Percentiles rank a stretch among this genome's conserved stretches.
phyloP scores from a whole-genome alignment of 2,329 filamentous ascomycete genomes.

The Dactylonectria macrodidyma region DNA sequence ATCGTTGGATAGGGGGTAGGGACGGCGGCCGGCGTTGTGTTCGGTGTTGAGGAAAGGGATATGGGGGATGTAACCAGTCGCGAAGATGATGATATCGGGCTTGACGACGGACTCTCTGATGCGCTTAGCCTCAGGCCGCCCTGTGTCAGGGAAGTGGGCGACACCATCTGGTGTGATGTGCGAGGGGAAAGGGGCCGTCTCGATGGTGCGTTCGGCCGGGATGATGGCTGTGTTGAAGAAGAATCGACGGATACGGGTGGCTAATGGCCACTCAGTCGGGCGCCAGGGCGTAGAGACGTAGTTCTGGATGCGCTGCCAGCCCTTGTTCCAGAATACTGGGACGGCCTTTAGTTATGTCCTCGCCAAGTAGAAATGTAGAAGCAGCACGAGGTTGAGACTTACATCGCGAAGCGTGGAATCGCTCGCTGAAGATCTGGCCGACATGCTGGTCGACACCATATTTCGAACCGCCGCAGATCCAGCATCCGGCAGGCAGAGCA shows the following conservation, averaged over 20 bases:
- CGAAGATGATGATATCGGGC: constrained; percentile 53
- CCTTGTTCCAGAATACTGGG: constrained; percentile 53
- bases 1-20: constrained; percentile 50
- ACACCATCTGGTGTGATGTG: constrained; percentile 57
- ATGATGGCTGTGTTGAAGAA: constrained; percentile 52
- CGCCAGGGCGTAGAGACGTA: constrained; percentile 54
- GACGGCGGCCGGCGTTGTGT: too few species aligned
- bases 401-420: constrained; percentile 45
- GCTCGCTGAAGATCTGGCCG: constrained; percentile 44
- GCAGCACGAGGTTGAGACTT: constrained; percentile 24
- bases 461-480: background rate
- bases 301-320: constrained; percentile 52
- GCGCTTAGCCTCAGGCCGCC: constrained; percentile 32
- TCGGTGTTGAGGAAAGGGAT: constrained; percentile 51
- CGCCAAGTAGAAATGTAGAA: background rate
- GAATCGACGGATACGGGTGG: constrained; percentile 49
- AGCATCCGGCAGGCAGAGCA: constrained; percentile 32
- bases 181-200: constrained; percentile 54
- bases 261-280: constrained; percentile 38
- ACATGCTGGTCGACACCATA: constrained; percentile 41
- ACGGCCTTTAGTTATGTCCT: constrained; percentile 2
- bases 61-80: constrained; percentile 47
- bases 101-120: constrained; percentile 46
- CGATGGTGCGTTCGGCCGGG: constrained; percentile 48
- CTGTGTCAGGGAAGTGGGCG: constrained; percentile 46